These are phyloP conservation scores for Beauveria brongniartii DNA, from an alignment of 2,329 filamentous ascomycete genomes.

Conservation along the genomic window DNA sequence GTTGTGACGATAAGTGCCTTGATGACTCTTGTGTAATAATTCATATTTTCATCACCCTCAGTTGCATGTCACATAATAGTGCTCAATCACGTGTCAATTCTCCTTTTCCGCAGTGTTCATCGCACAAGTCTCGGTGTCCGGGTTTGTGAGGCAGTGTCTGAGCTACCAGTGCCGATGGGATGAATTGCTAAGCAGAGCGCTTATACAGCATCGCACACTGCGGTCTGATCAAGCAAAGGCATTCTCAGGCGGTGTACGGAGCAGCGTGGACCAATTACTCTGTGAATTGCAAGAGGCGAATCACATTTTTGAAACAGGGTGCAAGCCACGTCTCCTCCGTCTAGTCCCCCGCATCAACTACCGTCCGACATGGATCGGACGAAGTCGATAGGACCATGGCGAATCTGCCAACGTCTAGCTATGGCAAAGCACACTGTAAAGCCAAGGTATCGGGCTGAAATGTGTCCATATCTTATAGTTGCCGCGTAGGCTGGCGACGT, in stretches of 20 bases:
- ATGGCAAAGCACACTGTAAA: neutral
- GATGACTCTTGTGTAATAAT: no score
- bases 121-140: neutral
- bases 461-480: neutral
- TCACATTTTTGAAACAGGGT: neutral
- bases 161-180: neutral
- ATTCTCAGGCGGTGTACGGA: neutral
- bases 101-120: neutral
- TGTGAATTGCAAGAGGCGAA: neutral
- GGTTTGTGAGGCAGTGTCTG: neutral
- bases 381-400: neutral
- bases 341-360: neutral
- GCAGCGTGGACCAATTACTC: neutral
- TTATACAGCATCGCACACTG: neutral
- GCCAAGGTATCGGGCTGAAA: neutral
- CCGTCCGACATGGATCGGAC: neutral
- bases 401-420: neutral
- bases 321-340: neutral
- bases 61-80: neutral
- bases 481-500: constrained; percentile 7
- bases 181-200: neutral
- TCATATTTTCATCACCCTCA: no score
- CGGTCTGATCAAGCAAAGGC: neutral
- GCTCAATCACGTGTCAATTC: no score
- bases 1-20: neutral